Conservation (phyloP, 352 stramenopile species). For the Globisporangium yorkense region DNA sequence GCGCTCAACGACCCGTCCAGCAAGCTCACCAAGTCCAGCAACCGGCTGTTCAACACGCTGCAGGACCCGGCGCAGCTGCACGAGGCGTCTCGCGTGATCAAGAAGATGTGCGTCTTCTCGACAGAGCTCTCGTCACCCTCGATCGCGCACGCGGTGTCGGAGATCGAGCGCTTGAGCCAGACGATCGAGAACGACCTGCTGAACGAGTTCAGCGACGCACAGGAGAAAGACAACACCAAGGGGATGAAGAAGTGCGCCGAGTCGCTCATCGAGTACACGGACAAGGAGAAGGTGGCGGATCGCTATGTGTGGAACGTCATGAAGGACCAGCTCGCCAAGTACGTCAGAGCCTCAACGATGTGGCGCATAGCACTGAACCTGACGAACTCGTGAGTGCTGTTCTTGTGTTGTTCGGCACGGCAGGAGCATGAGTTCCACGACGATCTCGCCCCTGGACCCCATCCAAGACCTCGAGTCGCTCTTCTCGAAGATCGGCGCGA, state of each 20-base stretch:
- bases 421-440: conserved; percentile 19
- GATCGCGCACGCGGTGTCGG: conserved; percentile 46
- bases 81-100: conserved; percentile 59
- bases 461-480: conserved; percentile 65
- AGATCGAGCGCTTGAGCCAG: conserved; percentile 74
- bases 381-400: background rate
- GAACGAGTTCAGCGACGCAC: conserved; percentile 64
- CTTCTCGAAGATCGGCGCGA: conserved; percentile 43
- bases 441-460: conserved; percentile 32
- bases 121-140: conserved; percentile 56
- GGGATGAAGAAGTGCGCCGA: conserved; percentile 54
- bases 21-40: conserved; percentile 52
- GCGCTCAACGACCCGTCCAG: conserved; percentile 61
- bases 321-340: conserved; percentile 60
- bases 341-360: background rate
- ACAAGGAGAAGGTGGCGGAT: conserved; percentile 78
- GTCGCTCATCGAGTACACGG: conserved; percentile 77
- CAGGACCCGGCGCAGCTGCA: conserved; percentile 67
- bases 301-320: conserved; percentile 85
- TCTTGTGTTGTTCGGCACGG: background rate
- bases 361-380: too few species aligned
- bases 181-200: conserved; percentile 71
- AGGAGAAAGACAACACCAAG: conserved; percentile 42
- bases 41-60: conserved; percentile 54
- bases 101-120: conserved; percentile 70